Evolutionary conservation across 2,329 filamentous ascomycete species (phyloP).

Genomic region (Talaromyces pinophilus): DNA sequence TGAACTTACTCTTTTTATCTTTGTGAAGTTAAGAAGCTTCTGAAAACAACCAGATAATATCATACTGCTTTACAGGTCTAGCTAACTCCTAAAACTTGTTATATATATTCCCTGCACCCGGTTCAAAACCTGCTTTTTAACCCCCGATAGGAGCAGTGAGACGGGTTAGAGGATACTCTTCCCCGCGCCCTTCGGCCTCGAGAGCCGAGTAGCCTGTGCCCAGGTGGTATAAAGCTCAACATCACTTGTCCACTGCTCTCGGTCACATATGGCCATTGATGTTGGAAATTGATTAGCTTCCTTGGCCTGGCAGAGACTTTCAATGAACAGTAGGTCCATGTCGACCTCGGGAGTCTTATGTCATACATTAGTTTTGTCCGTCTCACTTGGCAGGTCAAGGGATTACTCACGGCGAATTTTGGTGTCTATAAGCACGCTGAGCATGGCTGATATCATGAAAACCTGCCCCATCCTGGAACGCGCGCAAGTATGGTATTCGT

Average conservation of each 20-base stretch:
- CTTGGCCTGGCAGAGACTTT: slow-evolving; percentile 25
- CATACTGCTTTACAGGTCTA: no score
- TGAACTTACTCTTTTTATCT: no score
- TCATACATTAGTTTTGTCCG: not conserved
- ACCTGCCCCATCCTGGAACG: not conserved
- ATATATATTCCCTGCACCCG: not conserved
- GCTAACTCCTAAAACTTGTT: no score
- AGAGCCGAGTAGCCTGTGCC: slow-evolving; percentile 25
- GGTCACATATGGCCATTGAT: slow-evolving; percentile 23
- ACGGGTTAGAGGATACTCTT: slow-evolving; percentile 10
- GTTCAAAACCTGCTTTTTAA: slow-evolving; percentile 8
- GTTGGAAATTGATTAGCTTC: slow-evolving; percentile 24
- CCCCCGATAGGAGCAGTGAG: slow-evolving; percentile 1
- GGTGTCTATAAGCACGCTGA: slow-evolving; percentile 10
- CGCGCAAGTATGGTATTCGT: not conserved
- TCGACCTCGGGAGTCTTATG: slow-evolving; percentile 11
- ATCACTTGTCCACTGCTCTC: slow-evolving; percentile 26
- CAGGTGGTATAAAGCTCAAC: slow-evolving; percentile 24
- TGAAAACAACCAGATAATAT: no score
- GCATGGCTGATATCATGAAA: not conserved
- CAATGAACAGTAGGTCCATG: slow-evolving; percentile 26
- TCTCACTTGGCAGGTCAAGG: not conserved
- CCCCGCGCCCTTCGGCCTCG: slow-evolving; percentile 23
- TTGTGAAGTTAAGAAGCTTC: no score
- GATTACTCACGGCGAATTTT: slow-evolving; percentile 2